Conservation (phyloP, 140 eudicot genomes). For the Cichorium intybus region DNA sequence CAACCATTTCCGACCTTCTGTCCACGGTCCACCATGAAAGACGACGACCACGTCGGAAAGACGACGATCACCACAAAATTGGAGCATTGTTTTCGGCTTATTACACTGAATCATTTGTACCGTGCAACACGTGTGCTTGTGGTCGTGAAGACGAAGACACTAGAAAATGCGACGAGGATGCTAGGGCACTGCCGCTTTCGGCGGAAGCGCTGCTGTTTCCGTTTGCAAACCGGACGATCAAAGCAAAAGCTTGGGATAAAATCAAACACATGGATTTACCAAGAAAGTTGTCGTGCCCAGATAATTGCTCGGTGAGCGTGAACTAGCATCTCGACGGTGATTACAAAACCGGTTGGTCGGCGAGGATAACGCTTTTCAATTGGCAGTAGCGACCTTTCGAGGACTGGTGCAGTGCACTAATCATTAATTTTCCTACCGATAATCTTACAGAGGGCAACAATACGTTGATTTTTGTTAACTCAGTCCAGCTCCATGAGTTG, state of each 20-base stretch:
- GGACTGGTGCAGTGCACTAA: too few relatives aligned
- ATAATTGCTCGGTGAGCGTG: constrained; percentile 71
- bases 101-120: constrained; percentile 57
- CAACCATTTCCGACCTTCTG: constrained; percentile 69
- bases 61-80: constrained; percentile 80
- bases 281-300: constrained; percentile 60
- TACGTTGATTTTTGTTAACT: too few relatives aligned
- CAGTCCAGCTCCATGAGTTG: too few relatives aligned
- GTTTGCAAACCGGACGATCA: constrained; percentile 50
- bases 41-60: constrained; percentile 68
- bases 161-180: constrained; percentile 34
- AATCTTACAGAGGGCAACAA: too few relatives aligned
- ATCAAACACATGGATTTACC: constrained; percentile 45
- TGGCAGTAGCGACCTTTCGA: constrained; percentile 46
- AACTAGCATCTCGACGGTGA: constrained; percentile 74
- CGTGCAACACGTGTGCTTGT: constrained; percentile 88
- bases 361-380: constrained; percentile 68
- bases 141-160: constrained; percentile 53
- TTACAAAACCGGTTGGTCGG: constrained; percentile 75
- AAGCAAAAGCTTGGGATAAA: constrained; percentile 60
- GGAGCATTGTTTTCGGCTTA: constrained; percentile 87
- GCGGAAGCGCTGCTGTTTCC: constrained; percentile 72
- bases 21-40: constrained; percentile 39
- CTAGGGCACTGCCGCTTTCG: constrained; percentile 58
- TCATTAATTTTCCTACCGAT: too few relatives aligned